Conservation (phyloP, 1,139 yeast species). For the Sugiyamaella japonica region DNA sequence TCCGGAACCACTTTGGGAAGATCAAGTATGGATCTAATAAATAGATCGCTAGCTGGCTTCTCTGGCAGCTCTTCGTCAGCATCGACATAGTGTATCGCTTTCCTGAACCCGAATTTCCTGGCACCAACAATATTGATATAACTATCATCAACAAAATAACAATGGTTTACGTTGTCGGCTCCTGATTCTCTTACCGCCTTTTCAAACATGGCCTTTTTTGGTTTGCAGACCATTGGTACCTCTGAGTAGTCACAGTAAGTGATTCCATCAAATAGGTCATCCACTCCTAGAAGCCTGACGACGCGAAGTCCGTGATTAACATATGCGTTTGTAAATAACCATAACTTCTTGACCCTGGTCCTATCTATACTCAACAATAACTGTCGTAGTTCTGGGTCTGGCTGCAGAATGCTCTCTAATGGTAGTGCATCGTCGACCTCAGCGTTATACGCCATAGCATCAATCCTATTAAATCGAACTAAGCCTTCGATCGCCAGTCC, state of each 20-base stretch:
- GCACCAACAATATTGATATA: conserved; percentile 45
- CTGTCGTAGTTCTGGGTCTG: conserved; percentile 44
- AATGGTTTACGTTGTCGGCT: conserved; percentile 47
- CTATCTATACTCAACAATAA: conserved; percentile 42
- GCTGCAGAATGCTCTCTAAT: conserved; percentile 67
- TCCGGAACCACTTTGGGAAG: conserved; percentile 52
- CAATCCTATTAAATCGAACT: conserved; percentile 76
- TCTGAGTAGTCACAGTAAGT: conserved; percentile 83
- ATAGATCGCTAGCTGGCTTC: conserved; percentile 46
- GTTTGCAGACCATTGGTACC: conserved; percentile 78
- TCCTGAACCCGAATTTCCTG: conserved; percentile 48
- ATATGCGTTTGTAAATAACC: conserved; percentile 96
- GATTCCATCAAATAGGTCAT: conserved; percentile 89
- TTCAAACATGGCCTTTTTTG: conserved; percentile 62
- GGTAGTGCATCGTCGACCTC: conserved; percentile 93
- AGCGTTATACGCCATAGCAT: conserved; percentile 84
- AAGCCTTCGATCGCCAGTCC: conserved; percentile 94
- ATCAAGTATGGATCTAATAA: conserved; percentile 51
- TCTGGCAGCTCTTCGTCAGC: conserved; percentile 44
- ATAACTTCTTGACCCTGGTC: conserved; percentile 55
- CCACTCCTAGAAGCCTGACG: conserved; percentile 74
- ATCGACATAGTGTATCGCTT: conserved; percentile 62
- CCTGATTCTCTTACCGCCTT: conserved; percentile 65
- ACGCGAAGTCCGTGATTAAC: conserved; percentile 79
- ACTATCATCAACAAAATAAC: conserved; percentile 65